Base-by-base conservation (phyloP, 2,329 filamentous ascomycete species). In the Cladosporium sp. region DNA sequence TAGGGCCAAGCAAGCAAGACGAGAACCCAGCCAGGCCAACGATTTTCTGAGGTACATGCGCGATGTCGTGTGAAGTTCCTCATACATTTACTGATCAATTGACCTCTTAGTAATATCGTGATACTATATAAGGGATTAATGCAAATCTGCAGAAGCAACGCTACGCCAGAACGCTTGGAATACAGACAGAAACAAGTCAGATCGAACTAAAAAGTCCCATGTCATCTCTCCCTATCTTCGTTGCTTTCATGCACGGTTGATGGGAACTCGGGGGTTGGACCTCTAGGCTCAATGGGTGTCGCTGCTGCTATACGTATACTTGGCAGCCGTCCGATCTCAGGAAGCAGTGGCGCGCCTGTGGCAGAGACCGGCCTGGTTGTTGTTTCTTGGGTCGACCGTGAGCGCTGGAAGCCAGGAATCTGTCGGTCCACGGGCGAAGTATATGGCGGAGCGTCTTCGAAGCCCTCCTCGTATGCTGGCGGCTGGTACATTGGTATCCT, bases 361-460 rank as follows among this genome's bases (percentile, higher is more conserved):
- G 56, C 58, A 36, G 58, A 61, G 15, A 57, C 37, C 36, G 64
- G 35, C 36, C 50, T 22, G 7, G 20, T 28, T 3, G 19, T 8
- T 7, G 20, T 40, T 13, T 32, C 19, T 25, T 55, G 40, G 3
- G 19, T 19, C 5, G 20, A 4, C 54, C 37, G 54, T 17, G 17
- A 42, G 20, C 24, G 58, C 45, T 32, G 59, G 55, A 60, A 44
- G 44, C 40, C 56, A 57, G 20, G 61, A 42, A 37, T 62, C 59
- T 42, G 61, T 64, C 49, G 59, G 45, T 54, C 58, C 72, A 58
- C 51, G 0, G 77, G 77, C 42, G 75, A 77, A 35, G 73, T 73
- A 56, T 80, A 80, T 4, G 74, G 76, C 17, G 77, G 77, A n/a
- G 77, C 77, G 45, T 79, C 75, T 60, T 78, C 77, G 52, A 70